Evolutionary conservation across 306 rosid genomes (phyloP).

Genomic region (Cicer yamashitae): DNA sequence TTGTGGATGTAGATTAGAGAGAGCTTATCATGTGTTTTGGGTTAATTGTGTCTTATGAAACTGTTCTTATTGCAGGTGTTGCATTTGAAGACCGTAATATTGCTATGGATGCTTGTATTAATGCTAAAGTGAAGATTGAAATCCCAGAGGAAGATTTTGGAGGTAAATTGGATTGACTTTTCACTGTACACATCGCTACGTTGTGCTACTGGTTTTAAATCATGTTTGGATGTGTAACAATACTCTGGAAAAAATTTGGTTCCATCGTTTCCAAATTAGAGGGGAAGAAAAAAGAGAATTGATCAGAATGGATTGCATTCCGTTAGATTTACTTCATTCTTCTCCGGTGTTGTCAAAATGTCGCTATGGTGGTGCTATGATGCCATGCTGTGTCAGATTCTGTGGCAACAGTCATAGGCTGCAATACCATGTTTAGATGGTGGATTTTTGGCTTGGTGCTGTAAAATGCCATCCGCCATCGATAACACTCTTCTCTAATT

Average conservation of each 20-base stretch:
- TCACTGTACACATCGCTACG: neutral
- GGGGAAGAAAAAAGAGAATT: neutral
- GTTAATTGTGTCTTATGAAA: slow-evolving; percentile 2
- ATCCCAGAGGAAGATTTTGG: slow-evolving; percentile 40
- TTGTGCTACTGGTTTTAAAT: neutral
- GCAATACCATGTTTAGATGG: neutral
- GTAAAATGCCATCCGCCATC: neutral
- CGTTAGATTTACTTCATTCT: neutral
- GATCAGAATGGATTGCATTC: neutral
- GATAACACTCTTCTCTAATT: neutral
- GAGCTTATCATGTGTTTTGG: neutral
- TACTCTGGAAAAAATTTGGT: neutral
- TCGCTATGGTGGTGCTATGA: neutral
- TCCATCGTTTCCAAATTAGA: neutral
- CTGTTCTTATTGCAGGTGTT: slow-evolving; percentile 38
- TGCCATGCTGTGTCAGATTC: neutral
- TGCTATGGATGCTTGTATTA: slow-evolving; percentile 25
- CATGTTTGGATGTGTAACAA: neutral
- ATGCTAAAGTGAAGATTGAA: slow-evolving; percentile 41
- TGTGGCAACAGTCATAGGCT: neutral
- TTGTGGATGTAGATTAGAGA: neutral
- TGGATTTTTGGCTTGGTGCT: neutral
- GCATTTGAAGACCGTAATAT: slow-evolving; percentile 28
- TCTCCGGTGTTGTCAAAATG: neutral
- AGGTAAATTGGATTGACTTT: slow-evolving; percentile 41